Evolutionary conservation across 2,329 filamentous ascomycete species (phyloP).

Genomic region (Fusarium sp.): DNA sequence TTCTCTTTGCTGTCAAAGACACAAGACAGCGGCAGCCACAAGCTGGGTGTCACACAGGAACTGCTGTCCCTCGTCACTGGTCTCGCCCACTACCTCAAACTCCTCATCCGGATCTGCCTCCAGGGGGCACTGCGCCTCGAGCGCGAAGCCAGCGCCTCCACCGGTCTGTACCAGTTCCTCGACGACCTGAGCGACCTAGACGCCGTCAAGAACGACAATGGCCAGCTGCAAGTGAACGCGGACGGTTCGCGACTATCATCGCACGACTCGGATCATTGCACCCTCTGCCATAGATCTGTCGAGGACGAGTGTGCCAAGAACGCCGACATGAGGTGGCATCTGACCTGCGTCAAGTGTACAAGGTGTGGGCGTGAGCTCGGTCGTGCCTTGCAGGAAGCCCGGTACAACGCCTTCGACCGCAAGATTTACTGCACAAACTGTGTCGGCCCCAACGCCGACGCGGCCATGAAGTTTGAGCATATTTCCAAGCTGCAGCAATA

Average conservation of each 20-base stretch:
- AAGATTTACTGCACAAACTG: constrained; percentile 79
- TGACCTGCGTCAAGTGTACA: constrained; percentile 82
- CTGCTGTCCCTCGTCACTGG: constrained; percentile 97
- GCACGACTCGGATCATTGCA: constrained; percentile 86
- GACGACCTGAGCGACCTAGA: constrained; percentile 88
- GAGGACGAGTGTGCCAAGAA: constrained; percentile 90
- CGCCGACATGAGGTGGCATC: constrained; percentile 84
- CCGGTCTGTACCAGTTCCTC: constrained; percentile 84
- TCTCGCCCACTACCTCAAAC: constrained; percentile 95
- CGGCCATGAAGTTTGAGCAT: constrained; percentile 69
- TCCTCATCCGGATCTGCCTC: constrained; percentile 95
- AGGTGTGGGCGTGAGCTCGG: constrained; percentile 74
- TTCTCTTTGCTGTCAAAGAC: constrained; percentile 95
- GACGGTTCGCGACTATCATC: constrained; percentile 75
- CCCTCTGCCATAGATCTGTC: constrained; percentile 83
- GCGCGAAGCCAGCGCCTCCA: constrained; percentile 78
- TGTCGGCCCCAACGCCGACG: constrained; percentile 65
- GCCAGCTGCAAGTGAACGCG: constrained; percentile 72
- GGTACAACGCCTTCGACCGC: constrained; percentile 74
- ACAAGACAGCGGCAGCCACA: constrained; percentile 88
- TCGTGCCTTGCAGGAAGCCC: constrained; percentile 73
- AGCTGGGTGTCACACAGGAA: constrained; percentile 96
- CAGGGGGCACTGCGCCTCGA: constrained; percentile 94
- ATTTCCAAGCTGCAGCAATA: constrained; percentile 94
- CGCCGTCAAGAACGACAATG: constrained; percentile 75